Conservation (phyloP, 345 rosid species). For the Theobroma cacao region DNA sequence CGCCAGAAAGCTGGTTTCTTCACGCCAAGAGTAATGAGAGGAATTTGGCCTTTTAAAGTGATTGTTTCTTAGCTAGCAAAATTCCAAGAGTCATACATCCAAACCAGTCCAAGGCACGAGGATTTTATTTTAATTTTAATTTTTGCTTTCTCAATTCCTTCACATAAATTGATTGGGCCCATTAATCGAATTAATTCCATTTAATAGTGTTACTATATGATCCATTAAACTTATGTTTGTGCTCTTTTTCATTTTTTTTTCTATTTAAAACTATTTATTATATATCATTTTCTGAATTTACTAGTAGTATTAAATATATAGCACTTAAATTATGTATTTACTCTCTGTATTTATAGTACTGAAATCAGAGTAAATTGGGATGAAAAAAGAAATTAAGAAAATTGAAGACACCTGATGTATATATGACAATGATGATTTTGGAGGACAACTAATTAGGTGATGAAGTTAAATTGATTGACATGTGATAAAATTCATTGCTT, state of each 20-base stretch:
- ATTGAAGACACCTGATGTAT: too few relatives aligned
- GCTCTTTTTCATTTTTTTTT: too few relatives aligned
- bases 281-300: constrained; percentile 7
- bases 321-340: not conserved
- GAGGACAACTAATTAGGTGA: too few relatives aligned
- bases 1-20: not conserved
- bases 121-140: not conserved
- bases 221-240: not conserved
- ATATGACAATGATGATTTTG: too few relatives aligned
- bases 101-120: not conserved
- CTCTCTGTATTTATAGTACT: not conserved
- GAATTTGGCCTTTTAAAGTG: not conserved
- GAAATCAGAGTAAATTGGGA: too few relatives aligned
- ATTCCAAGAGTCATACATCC: not conserved
- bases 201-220: not conserved
- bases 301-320: not conserved
- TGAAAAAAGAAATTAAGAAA: too few relatives aligned
- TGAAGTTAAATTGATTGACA: too few relatives aligned
- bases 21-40: not conserved
- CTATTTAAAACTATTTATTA: not conserved
- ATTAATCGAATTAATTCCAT: not conserved
- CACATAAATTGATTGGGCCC: not conserved
- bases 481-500: too few relatives aligned
- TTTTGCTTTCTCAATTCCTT: not conserved
- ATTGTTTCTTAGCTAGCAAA: not conserved